Conservation (phyloP, 495 filamentous ascomycete species). For the Xanthoparmelia taractica region DNA sequence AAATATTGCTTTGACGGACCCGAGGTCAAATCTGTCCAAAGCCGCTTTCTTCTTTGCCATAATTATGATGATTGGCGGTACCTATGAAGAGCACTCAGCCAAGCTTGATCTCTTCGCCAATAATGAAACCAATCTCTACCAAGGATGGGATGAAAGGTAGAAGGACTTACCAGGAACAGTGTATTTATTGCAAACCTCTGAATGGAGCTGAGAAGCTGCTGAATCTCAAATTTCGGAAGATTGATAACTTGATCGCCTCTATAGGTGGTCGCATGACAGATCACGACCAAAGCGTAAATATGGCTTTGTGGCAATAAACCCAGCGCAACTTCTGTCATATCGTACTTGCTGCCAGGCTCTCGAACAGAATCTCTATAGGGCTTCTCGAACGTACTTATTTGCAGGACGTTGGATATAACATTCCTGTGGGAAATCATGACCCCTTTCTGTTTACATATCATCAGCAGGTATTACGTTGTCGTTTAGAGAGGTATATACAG, state of each 20-base stretch:
- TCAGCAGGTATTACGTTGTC: conserved; percentile 1
- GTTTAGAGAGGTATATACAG: conserved; percentile 44
- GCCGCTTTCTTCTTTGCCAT: conserved; percentile 60
- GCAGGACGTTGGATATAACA: conserved; percentile 76
- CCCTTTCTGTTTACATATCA: conserved; percentile 57
- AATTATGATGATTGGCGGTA: conserved; percentile 80
- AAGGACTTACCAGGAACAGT: conserved; percentile 54
- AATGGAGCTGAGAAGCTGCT: conserved; percentile 55
- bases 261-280: conserved; percentile 59
- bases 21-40: conserved; percentile 66
- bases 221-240: conserved; percentile 79
- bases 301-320: conserved; percentile 79
- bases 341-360: conserved; percentile 31
- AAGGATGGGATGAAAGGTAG: neutral
- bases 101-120: neutral
- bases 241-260: conserved; percentile 72
- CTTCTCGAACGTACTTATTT: conserved; percentile 52
- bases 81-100: conserved; percentile 33
- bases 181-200: conserved; percentile 63
- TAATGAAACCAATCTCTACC: neutral
- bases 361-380: conserved; percentile 35
- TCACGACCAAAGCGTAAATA: conserved; percentile 77
- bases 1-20: conserved; percentile 57
- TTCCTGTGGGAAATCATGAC: conserved; percentile 89
- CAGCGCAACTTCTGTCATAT: conserved; percentile 52